Conservation (phyloP, 2,329 filamentous ascomycete species). For the Westerdykella ornata region DNA sequence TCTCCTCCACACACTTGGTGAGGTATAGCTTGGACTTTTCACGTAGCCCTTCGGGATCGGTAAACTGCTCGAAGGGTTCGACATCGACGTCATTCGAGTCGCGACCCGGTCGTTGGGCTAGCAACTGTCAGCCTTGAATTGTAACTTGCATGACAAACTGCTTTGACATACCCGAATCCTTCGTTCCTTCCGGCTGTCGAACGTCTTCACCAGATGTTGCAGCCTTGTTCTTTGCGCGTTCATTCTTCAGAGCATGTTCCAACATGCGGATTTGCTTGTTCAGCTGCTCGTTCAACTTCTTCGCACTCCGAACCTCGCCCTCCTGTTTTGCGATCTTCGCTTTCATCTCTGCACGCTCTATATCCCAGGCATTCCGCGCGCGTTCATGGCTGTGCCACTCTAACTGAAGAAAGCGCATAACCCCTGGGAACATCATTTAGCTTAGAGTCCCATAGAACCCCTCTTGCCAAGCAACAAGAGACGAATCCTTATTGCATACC, state of each 20-base stretch:
- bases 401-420: constrained; percentile 98
- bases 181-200: constrained; percentile 42
- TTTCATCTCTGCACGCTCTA: constrained; percentile 98
- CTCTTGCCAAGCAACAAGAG: background rate
- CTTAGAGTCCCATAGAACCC: background rate
- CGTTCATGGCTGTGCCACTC: constrained; percentile 99
- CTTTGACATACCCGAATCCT: constrained; percentile 2
- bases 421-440: constrained; percentile 52
- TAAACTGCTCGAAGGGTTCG: constrained; percentile 37
- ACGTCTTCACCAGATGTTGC: constrained; percentile 45
- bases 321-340: constrained; percentile 91
- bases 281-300: constrained; percentile 80
- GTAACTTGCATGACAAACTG: no score
- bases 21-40: constrained; percentile 59
- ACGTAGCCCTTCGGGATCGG: constrained; percentile 52
- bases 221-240: constrained; percentile 62
- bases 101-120: constrained; percentile 43
- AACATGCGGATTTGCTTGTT: constrained; percentile 87
- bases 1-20: constrained; percentile 60
- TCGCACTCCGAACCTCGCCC: constrained; percentile 77
- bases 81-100: constrained; percentile 47
- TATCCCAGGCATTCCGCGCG: constrained; percentile 97
- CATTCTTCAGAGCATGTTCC: constrained; percentile 79
- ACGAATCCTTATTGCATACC: constrained; percentile 42
- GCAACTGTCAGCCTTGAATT: constrained; percentile 17